A percentile compares a stretch with the other conserved stretches of the same genome.
These are phyloP conservation scores for Fraxinus sp. DNA, from an alignment of 305 asterid species.

Conservation along the genomic window DNA sequence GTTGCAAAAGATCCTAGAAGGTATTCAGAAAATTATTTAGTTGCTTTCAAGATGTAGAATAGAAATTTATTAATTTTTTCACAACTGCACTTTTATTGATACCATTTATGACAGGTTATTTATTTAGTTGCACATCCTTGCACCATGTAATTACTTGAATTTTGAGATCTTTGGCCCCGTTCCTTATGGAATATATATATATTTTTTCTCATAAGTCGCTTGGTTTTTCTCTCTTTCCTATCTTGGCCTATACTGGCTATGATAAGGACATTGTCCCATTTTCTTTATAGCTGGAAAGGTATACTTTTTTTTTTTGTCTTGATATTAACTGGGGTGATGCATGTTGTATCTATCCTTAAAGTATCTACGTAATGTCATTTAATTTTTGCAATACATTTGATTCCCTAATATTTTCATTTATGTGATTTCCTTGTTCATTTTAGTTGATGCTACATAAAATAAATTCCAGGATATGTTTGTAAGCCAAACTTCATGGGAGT, in stretches of 20 bases:
- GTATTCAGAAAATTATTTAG: constrained; percentile 32
- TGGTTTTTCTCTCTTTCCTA: not conserved
- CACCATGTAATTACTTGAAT: not conserved
- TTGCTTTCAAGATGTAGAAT: constrained; percentile 19
- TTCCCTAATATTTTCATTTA: not conserved
- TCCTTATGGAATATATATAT: not conserved
- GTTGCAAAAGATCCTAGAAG: constrained; percentile 91
- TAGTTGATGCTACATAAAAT: not conserved
- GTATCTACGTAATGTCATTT: not conserved
- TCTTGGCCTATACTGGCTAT: not conserved
- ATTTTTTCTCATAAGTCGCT: not conserved
- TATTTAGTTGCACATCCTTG: not conserved
- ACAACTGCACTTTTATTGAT: not conserved
- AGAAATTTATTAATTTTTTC: not conserved
- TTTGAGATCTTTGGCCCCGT: not conserved
- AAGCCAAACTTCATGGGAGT: not conserved
- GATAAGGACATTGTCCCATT: not conserved
- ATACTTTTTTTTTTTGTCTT: not conserved
- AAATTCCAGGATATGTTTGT: not conserved
- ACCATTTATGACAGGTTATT: not conserved
- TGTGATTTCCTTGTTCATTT: not conserved
- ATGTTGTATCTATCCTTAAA: not conserved
- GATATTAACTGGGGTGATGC: not conserved
- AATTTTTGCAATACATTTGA: not conserved
- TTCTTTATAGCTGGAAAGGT: not conserved